phyloP scores from a whole-genome alignment of 192 early-diverging fungal genomes.

The Fimicolochytrium jonesii region DNA sequence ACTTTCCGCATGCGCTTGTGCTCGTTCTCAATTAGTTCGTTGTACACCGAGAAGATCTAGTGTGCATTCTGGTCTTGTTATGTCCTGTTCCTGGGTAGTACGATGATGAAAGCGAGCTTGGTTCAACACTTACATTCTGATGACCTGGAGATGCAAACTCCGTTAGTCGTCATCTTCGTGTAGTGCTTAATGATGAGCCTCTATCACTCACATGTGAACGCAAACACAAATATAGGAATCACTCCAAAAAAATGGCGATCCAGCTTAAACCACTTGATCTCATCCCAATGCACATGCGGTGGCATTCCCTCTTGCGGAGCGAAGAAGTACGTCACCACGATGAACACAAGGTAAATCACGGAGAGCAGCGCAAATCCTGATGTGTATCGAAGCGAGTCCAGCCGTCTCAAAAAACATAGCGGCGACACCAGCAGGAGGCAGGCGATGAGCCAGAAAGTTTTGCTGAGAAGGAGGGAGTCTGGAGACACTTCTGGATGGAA shows the following conservation, averaged over 20 bases:
- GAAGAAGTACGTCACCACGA: constrained; percentile 67
- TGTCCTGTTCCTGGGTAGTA: not conserved
- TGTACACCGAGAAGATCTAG: constrained; percentile 93
- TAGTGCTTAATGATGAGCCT: not conserved
- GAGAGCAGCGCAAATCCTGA: constrained; percentile 80
- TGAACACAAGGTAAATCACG: constrained; percentile 78
- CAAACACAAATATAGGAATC: constrained; percentile 97
- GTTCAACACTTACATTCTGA: constrained; percentile 90
- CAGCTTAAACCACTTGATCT: constrained; percentile 45
- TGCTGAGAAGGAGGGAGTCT: constrained; percentile 28
- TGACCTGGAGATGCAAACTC: too few species aligned
- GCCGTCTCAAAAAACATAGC: constrained; percentile 69
- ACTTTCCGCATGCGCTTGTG: constrained; percentile 63
- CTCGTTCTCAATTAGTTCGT: constrained; percentile 86
- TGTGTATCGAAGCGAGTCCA: constrained; percentile 90
- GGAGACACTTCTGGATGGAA: constrained; percentile 27
- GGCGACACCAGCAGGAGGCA: constrained; percentile 70
- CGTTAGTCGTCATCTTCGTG: not conserved
- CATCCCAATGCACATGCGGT: constrained; percentile 17
- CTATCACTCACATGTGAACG: constrained; percentile 87
- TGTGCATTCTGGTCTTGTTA: not conserved
- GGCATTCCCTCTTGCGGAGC: constrained; percentile 28
- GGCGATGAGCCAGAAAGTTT: constrained; percentile 79
- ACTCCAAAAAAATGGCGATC: constrained; percentile 64
- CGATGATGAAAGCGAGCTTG: too few species aligned